A percentile compares a stretch with the other conserved stretches of the same genome.
These are phyloP conservation scores for Venturia pyrina DNA, from an alignment of 2,329 filamentous ascomycete species.

Conservation along the genomic window DNA sequence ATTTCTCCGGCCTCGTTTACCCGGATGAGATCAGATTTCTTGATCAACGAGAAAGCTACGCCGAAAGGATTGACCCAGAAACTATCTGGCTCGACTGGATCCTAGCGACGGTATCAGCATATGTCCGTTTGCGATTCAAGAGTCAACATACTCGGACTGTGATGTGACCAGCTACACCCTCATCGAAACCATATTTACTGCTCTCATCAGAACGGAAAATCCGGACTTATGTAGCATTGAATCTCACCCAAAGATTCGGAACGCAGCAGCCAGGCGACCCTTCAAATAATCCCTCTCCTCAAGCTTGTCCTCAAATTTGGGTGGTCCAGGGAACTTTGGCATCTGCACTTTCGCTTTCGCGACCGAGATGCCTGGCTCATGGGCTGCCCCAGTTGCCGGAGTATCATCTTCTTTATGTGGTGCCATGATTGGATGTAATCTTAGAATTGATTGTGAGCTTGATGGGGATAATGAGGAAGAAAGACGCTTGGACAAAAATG, in stretches of 20 bases:
- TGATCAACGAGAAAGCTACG: conserved; percentile 32
- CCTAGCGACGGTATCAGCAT: conserved; percentile 11
- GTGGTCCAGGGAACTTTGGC: conserved; percentile 10
- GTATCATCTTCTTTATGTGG: conserved; percentile 9
- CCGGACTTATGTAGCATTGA: background rate
- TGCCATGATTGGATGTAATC: conserved; percentile 8
- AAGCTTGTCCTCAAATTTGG: conserved; percentile 13
- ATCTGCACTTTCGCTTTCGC: conserved; percentile 3
- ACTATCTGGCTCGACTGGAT: conserved; percentile 27
- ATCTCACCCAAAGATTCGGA: conserved; percentile 14
- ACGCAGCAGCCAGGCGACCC: conserved; percentile 12
- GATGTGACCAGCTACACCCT: conserved; percentile 15
- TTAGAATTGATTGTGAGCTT: background rate
- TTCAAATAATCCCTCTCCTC: conserved; percentile 14
- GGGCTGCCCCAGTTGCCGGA: background rate
- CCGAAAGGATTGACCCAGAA: conserved; percentile 35
- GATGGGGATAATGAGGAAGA: too few relatives aligned
- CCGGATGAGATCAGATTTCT: conserved; percentile 36
- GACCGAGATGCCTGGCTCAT: background rate
- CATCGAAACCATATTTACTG: conserved; percentile 12
- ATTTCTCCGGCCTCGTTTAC: conserved; percentile 34
- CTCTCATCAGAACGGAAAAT: background rate
- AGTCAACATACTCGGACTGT: conserved; percentile 8
- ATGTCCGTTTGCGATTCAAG: background rate
- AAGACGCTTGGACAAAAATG: too few relatives aligned